phyloP scores from a whole-genome alignment of 129 eudicot genomes.

The Logfia minima region DNA sequence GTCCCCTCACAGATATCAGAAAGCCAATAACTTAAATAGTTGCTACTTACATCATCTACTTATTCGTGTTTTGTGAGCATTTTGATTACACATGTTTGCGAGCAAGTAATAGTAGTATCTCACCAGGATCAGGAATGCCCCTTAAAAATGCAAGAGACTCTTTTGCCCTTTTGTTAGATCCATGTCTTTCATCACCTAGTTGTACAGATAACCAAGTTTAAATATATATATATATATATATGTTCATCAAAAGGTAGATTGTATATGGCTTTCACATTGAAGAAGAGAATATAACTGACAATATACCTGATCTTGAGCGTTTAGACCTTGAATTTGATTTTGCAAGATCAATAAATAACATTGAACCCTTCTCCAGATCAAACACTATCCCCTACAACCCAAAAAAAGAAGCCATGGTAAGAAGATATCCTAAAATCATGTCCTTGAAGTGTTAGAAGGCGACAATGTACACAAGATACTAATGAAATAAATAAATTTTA shows the following conservation, averaged over 20 bases:
- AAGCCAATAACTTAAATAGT: slow-evolving; percentile 30
- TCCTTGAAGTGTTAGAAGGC: not conserved
- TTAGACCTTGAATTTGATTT: slow-evolving; percentile 95
- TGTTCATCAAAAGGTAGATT: not conserved
- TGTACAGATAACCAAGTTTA: slow-evolving; percentile 22
- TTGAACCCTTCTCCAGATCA: slow-evolving; percentile 92
- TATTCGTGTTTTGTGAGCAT: not conserved
- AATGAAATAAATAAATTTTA: not conserved
- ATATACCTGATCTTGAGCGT: slow-evolving; percentile 76
- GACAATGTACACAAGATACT: slow-evolving; percentile 1
- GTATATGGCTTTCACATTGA: not conserved
- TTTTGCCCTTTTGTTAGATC: slow-evolving; percentile 78
- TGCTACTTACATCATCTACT: slow-evolving; percentile 15
- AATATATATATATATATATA: not conserved
- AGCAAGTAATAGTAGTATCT: slow-evolving; percentile 34
- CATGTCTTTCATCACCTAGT: slow-evolving; percentile 70
- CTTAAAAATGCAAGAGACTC: slow-evolving; percentile 52
- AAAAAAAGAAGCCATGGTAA: not conserved
- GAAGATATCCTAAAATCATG: not conserved
- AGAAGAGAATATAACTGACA: not conserved
- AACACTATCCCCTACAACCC: slow-evolving; percentile 77
- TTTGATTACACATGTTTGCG: slow-evolving; percentile 4
- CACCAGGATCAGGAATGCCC: slow-evolving; percentile 65
- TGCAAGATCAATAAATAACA: slow-evolving; percentile 79
- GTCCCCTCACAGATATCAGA: slow-evolving; percentile 25